These are phyloP conservation scores for Diplosphaera chodatii DNA, from an alignment of 139 green algal genomes.

Conservation along the genomic window DNA sequence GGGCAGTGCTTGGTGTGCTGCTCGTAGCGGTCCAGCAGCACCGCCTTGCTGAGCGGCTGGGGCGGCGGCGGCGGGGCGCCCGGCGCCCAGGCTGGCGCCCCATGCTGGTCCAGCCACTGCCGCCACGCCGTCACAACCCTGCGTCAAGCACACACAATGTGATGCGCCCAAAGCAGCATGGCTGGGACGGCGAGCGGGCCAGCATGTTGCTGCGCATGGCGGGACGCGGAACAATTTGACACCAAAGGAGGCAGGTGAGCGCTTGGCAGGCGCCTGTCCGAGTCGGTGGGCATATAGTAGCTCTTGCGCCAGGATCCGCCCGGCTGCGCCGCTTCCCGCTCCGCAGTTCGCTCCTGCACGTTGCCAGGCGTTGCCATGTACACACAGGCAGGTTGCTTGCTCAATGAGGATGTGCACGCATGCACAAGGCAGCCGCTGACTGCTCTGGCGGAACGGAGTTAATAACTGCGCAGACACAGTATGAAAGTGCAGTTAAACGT, in stretches of 20 bases:
- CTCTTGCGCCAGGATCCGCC: background rate
- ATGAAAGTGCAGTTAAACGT: too few species aligned
- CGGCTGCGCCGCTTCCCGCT: background rate
- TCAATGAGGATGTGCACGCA: too few species aligned
- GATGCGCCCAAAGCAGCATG: background rate
- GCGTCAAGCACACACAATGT: background rate
- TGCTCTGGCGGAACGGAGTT: too few species aligned
- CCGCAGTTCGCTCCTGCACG: background rate
- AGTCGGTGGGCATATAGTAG: slow-evolving; percentile 14
- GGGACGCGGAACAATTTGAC: too few species aligned
- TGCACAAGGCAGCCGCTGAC: too few species aligned
- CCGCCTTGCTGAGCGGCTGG: background rate
- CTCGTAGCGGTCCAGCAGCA: slow-evolving; percentile 16
- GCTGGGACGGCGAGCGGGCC: too few species aligned
- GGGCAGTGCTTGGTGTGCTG: slow-evolving; percentile 22
- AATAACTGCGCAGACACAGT: too few species aligned
- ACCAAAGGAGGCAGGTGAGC: too few species aligned
- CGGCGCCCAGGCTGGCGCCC: background rate
- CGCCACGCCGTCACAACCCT: slow-evolving; percentile 6
- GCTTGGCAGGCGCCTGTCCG: background rate
- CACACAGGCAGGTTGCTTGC: too few species aligned
- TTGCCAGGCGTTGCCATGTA: too few species aligned
- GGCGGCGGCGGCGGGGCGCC: background rate
- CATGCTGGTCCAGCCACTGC: slow-evolving; percentile 4
- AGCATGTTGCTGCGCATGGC: too few species aligned